Percentiles rank a stretch among this genome's conserved stretches.
Evolutionary conservation across 805 yeast species (phyloP).

Genomic region (Suhomyces sp.): DNA sequence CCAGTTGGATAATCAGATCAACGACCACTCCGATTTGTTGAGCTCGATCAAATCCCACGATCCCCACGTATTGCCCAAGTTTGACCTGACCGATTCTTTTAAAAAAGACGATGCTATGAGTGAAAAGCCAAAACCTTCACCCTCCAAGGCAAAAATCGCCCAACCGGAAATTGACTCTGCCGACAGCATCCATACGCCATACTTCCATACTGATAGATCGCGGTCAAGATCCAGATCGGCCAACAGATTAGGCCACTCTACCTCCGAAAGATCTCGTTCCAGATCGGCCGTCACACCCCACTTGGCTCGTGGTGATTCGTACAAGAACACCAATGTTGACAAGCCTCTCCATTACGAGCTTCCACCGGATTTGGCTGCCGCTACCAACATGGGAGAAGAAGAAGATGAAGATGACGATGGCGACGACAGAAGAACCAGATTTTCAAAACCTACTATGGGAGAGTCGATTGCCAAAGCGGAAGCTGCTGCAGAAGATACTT

Average conservation of each 20-base stretch:
- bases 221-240: conserved; percentile 14
- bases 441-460: conserved; percentile 42
- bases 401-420: conserved; percentile 30
- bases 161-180: background rate
- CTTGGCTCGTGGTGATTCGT: conserved; percentile 75
- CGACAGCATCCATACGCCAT: conserved; percentile 28
- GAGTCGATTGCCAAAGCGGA: conserved; percentile 46
- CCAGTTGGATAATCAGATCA: conserved; percentile 40
- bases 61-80: conserved; percentile 28
- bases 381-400: conserved; percentile 11
- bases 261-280: conserved; percentile 28
- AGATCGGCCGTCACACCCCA: conserved; percentile 45
- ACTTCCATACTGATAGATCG: conserved; percentile 28
- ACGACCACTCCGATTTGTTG: conserved; percentile 34
- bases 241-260: conserved; percentile 11
- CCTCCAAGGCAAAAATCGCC: background rate
- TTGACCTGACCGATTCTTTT: background rate
- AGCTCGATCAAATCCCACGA: conserved; percentile 35
- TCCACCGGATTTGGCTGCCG: conserved; percentile 34
- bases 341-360: conserved; percentile 44
- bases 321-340: conserved; percentile 54
- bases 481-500: conserved; percentile 6
- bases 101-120: background rate
- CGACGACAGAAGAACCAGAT: conserved; percentile 39
- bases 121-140: background rate